Evolutionary conservation across 1,284 basidiomycete species (phyloP), one percentile per base, ranked within the genome.

Genomic region (Boletus smithii): DNA sequence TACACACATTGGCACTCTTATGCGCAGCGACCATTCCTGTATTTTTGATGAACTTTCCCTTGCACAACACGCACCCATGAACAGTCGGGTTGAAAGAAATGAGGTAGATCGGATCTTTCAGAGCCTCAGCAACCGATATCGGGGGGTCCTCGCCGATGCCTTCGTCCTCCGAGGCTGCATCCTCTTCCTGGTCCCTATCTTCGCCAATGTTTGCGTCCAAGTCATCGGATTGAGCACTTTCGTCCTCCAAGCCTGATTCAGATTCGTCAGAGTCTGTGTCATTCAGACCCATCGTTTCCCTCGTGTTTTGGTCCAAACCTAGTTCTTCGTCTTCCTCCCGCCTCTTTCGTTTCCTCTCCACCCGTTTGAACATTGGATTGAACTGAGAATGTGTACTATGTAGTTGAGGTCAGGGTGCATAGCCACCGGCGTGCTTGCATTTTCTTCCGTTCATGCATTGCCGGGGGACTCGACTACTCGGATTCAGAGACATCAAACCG

Each of bases 241-340:
- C 57, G 7, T 34, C 49, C 8, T 66, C 68, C 30, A 63, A 65
- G 30, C 65, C 67, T 14, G 73, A 71, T 27, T 70, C 69, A 36
- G 83, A 83, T 65, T 86, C 83, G 42, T 83, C 82, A 30, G 82
- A 82, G 65, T 89, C 87, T 2, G 83, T 85, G 53, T 86, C 83
- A 33, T 87, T 74, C 51, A 90, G 63, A 10, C 86, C 88, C n/a
- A 87, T 67, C 30, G 81, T 69, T 48, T 84, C 83, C 60, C 80
- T 89, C 71, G 77, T 74, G 38, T 84, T 83, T 18, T 78, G 80
- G 48, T 90, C 81, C 6, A 90, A 60, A 0, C 85, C 87, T 27
- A 84, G 72, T 44, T 80, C 79, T 61, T 86, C 85, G 52, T 87
- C 85, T 55, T 83, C 73, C 60, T 83, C 75, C 52, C 75, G 76